Evolutionary conservation across 805 yeast genomes (phyloP).

Genomic region (Metschnikowia drakensbergensis): DNA sequence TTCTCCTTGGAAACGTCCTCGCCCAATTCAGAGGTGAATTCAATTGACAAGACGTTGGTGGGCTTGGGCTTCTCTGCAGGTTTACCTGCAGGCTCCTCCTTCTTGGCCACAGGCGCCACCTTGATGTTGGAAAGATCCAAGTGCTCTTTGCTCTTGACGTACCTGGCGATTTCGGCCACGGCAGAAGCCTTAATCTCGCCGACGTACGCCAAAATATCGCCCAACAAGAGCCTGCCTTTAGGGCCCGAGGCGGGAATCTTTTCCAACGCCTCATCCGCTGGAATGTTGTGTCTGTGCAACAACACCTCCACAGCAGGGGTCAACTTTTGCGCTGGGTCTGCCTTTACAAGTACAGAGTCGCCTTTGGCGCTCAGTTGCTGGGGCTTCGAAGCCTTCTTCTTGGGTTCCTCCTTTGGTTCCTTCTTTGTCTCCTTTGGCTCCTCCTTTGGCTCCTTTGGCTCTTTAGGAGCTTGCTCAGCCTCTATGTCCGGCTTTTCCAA

Average conservation of each 20-base stretch:
- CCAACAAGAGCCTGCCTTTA: slow-evolving; percentile 80
- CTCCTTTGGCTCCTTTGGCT: slow-evolving; percentile 5
- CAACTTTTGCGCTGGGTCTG: slow-evolving; percentile 64
- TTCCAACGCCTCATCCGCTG: slow-evolving; percentile 63
- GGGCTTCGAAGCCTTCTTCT: background rate
- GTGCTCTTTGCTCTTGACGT: slow-evolving; percentile 52
- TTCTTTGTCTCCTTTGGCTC: slow-evolving; percentile 1
- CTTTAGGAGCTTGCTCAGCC: slow-evolving; percentile 11
- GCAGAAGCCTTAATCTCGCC: slow-evolving; percentile 65
- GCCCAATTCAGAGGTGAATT: slow-evolving; percentile 25
- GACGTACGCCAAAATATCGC: slow-evolving; percentile 82
- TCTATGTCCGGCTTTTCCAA: slow-evolving; percentile 54
- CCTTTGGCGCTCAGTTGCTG: too few relatives aligned
- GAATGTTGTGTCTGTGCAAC: slow-evolving; percentile 57
- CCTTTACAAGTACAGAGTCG: slow-evolving; percentile 30
- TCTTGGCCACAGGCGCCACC: slow-evolving; percentile 29
- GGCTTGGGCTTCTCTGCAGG: slow-evolving; percentile 27
- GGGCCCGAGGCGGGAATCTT: slow-evolving; percentile 86
- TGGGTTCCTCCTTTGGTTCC: background rate
- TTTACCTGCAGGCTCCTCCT: slow-evolving; percentile 10
- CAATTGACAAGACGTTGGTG: slow-evolving; percentile 24
- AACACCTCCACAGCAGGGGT: slow-evolving; percentile 77
- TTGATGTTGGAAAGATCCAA: slow-evolving; percentile 72
- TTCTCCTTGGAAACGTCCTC: slow-evolving; percentile 24
- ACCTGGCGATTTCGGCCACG: slow-evolving; percentile 51